Evolutionary conservation across 352 stramenopile genomes (phyloP), one percentile per base, ranked within the genome.

Genomic region (Blastocystis sp.): DNA sequence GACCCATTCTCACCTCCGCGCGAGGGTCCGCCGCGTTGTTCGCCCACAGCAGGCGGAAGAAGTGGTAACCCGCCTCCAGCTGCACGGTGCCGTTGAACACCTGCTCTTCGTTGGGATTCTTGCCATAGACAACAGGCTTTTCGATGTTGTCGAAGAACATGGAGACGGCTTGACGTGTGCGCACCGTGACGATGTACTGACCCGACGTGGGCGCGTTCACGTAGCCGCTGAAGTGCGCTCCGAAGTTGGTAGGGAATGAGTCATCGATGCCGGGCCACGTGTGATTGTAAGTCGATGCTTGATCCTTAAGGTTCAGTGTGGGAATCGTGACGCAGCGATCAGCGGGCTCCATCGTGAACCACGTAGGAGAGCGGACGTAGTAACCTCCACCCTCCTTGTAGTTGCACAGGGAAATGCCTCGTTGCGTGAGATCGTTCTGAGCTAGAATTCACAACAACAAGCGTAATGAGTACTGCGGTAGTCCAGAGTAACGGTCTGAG

Each of bases 251-350:
- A 10, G 37, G 24, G 33, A 77, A 60, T 24, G 31, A 41, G 45
- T 82, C 74, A 29, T 82, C 74, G 4, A 70, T 24, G 45, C 74
- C 74, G 24, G 74, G 74, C 74, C 74, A 82, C 21, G 74, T 70
- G 31, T 82, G 31, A 16, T 71, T 26, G 31, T 24, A 13, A 33
- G 33, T 26, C 21, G 63, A 37, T 24, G 26, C 3, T 3, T 3
- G 35, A 33, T 71, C 26, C 33, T 24, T 55, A 16, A 55, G 45
- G 45, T 55, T 55, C 45, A 55, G 45, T 6, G 45, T 19, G 45
- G 9, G 45, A 16, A 74, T 74, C 6, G 19, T n/a, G 4, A 51
- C 19, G 37, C 63, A 74, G 31, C 10, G 10, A 13, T n/a, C n/a
- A 6, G 63, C 63, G 26, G 31, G n/a, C 19, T n/a, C n/a, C 31